These are phyloP conservation scores for Craspedostauros australis DNA, from an alignment of 108 stramenopile genomes.

Conservation along the genomic window DNA sequence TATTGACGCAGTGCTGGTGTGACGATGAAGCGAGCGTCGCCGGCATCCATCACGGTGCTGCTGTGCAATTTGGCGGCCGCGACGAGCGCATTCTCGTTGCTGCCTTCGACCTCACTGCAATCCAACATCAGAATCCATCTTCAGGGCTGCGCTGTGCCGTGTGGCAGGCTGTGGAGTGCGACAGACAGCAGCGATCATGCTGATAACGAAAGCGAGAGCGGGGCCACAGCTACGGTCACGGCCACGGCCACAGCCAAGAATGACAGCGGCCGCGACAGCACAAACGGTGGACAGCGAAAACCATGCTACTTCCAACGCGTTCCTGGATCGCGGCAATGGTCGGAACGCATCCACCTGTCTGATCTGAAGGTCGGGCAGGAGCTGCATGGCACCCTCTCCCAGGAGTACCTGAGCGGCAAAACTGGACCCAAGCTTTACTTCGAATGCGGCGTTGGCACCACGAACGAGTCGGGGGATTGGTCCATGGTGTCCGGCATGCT, in stretches of 20 bases:
- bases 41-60: too few species aligned
- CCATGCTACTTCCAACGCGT: constrained; percentile 19
- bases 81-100: too few species aligned
- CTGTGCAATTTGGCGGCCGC: too few species aligned
- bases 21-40: too few species aligned
- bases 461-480: constrained; percentile 30
- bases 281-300: background rate
- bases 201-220: background rate
- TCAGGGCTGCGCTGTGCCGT: too few species aligned
- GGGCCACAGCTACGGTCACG: background rate
- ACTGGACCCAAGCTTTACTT: constrained; percentile 72
- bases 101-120: too few species aligned
- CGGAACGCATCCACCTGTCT: constrained; percentile 40
- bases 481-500: constrained; percentile 65
- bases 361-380: constrained; percentile 56
- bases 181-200: too few species aligned
- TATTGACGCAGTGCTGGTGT: too few species aligned
- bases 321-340: constrained; percentile 31
- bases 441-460: constrained; percentile 52
- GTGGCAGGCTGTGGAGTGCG: too few species aligned
- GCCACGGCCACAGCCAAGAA: background rate
- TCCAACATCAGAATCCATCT: too few species aligned
- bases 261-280: background rate
- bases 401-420: constrained; percentile 53
- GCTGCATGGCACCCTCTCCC: constrained; percentile 43